Conservation (phyloP, 2,329 filamentous ascomycete species). For the Ophiostoma perfectum region DNA sequence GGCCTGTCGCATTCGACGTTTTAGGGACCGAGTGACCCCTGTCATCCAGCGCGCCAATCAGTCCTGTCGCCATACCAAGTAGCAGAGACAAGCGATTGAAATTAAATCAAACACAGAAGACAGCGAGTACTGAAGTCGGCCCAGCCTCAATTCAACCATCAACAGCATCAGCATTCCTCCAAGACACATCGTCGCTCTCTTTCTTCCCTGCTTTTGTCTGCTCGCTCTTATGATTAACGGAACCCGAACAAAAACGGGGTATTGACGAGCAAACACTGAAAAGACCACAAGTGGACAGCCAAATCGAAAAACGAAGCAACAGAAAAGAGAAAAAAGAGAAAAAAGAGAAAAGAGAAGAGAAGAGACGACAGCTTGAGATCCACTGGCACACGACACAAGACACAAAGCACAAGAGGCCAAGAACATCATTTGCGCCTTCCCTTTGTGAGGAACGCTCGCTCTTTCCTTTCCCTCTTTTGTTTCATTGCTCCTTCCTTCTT, state of each 20-base stretch:
- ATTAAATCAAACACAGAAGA: background rate
- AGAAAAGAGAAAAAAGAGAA: background rate
- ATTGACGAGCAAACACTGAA: background rate
- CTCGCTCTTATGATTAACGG: background rate
- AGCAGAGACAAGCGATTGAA: background rate
- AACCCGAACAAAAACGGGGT: background rate
- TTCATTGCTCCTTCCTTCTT: background rate
- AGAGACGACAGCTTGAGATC: background rate
- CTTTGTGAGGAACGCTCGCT: background rate
- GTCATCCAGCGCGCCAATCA: background rate
- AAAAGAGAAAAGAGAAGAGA: background rate
- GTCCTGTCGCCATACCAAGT: background rate
- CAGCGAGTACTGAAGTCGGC: no score
- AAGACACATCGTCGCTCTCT: background rate
- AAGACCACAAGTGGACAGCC: background rate
- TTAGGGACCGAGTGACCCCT: background rate
- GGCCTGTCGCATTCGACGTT: slow-evolving; percentile 7
- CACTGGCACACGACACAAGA: slow-evolving; percentile 14
- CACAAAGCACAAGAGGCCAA: background rate
- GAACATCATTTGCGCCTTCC: background rate
- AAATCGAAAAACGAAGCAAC: background rate
- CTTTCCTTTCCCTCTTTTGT: background rate
- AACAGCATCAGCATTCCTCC: background rate
- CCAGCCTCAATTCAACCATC: background rate
- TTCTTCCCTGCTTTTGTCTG: background rate